A percentile compares a stretch with the other conserved stretches of the same genome.
phyloP scores from a whole-genome alignment of 768 basidiomycete species.

The Auriscalpium vulgare region DNA sequence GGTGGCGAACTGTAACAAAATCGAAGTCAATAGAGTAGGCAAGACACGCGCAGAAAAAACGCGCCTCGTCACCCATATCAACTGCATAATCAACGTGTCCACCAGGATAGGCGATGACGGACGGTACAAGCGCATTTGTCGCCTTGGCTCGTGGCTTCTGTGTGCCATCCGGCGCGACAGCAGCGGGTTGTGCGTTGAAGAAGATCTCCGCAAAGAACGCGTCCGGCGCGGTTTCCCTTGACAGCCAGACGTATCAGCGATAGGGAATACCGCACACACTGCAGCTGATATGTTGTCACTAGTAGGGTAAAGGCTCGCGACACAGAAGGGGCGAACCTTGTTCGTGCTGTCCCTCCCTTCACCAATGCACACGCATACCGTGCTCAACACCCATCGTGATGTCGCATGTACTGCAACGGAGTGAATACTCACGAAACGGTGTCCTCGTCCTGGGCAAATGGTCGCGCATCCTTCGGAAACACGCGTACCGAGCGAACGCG shows the following conservation, averaged over 20 bases:
- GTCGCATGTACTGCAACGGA: not conserved
- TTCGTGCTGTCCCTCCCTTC: not conserved
- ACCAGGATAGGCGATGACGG: constrained; percentile 64
- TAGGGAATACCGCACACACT: not conserved
- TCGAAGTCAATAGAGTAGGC: constrained; percentile 4
- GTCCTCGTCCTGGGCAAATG: constrained; percentile 53
- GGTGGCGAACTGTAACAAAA: constrained; percentile 48
- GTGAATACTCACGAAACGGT: constrained; percentile 47
- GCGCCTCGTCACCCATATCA: constrained; percentile 62
- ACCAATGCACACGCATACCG: not conserved
- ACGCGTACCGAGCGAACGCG: constrained; percentile 61
- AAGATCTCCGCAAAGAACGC: constrained; percentile 69
- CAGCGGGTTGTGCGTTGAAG: constrained; percentile 57
- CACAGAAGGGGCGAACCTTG: not conserved
- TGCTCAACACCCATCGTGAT: not conserved
- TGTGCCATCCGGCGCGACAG: constrained; percentile 36
- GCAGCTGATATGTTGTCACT: not conserved
- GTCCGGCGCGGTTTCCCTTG: constrained; percentile 61
- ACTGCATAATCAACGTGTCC: constrained; percentile 58
- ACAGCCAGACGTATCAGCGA: constrained; percentile 8
- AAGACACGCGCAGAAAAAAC: constrained; percentile 14
- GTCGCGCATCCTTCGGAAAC: constrained; percentile 57
- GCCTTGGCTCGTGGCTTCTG: constrained; percentile 45
- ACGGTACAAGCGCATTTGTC: constrained; percentile 66
- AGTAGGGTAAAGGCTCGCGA: not conserved